Percentiles rank a stretch among this genome's conserved stretches.
Conservation (phyloP, 2,329 filamentous ascomycete genomes). For the Leptoxyphium fumago region DNA sequence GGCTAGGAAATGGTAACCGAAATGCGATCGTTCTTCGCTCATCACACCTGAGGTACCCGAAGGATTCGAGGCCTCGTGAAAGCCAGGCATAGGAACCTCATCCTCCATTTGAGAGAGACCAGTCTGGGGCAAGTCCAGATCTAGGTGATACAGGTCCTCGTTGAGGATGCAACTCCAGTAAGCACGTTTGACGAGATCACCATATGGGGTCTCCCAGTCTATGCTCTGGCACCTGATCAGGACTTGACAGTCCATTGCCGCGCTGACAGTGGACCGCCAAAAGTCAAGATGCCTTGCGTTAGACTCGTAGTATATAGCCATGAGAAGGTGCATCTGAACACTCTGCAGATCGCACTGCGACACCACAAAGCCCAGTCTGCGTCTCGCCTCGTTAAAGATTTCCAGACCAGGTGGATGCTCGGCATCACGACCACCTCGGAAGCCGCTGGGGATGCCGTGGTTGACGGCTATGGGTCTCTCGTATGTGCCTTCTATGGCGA, state of each 20-base stretch:
- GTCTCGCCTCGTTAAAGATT: constrained; percentile 48
- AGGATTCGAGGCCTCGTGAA: constrained; percentile 29
- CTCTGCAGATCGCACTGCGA: constrained; percentile 43
- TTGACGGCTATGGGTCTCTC: constrained; percentile 32
- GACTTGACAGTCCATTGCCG: constrained; percentile 43
- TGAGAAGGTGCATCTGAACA: constrained; percentile 42
- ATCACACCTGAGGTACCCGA: constrained; percentile 15
- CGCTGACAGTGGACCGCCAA: constrained; percentile 42
- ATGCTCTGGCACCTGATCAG: constrained; percentile 35
- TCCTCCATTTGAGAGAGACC: constrained; percentile 40
- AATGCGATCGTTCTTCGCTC: constrained; percentile 37
- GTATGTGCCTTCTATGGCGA: constrained; percentile 37
- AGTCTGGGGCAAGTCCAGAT: constrained; percentile 43
- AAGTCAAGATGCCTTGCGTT: constrained; percentile 35
- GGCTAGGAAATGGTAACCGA: constrained; percentile 44
- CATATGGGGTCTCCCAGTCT: constrained; percentile 32
- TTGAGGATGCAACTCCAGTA: constrained; percentile 43
- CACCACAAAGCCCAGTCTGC: constrained; percentile 42
- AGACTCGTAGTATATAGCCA: constrained; percentile 25
- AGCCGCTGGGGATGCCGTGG: constrained; percentile 35
- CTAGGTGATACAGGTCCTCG: constrained; percentile 39
- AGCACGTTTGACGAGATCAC: constrained; percentile 38
- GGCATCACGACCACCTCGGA: constrained; percentile 34
- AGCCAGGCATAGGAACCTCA: constrained; percentile 40
- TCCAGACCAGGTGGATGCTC: constrained; percentile 41